Evolutionary conservation across 1,284 basidiomycete species (phyloP).

Genomic region (Puccinia triticina): DNA sequence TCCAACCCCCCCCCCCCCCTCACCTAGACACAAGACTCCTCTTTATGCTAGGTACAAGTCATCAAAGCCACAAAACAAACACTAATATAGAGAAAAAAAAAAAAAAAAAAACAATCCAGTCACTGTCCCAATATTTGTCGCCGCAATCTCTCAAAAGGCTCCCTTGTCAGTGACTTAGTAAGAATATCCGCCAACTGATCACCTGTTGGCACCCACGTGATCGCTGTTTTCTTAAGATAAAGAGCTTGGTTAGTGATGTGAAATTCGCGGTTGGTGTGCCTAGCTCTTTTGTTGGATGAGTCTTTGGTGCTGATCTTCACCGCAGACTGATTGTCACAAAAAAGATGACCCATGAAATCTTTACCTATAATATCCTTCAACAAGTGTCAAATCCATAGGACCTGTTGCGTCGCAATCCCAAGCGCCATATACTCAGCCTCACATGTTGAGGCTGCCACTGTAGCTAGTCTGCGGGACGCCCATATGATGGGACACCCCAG

Average conservation of each 20-base stretch:
- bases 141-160: not conserved
- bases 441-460: conserved; percentile 9
- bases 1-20: no score
- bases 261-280: conserved; percentile 19
- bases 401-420: not conserved
- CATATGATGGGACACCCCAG: not conserved
- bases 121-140: no score
- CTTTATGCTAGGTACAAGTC: no score
- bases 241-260: conserved; percentile 15
- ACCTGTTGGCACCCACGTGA: not conserved
- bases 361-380: not conserved
- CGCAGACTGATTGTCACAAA: conserved; percentile 1
- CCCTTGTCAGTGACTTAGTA: not conserved
- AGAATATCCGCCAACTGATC: conserved; percentile 17
- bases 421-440: conserved; percentile 37
- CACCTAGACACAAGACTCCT: no score
- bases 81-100: no score
- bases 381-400: conserved; percentile 1
- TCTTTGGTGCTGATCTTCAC: not conserved
- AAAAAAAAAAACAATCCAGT: no score
- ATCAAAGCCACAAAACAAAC: no score
- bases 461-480: not conserved
- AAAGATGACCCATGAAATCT: not conserved
- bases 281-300: not conserved
- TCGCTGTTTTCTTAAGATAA: not conserved